These are phyloP conservation scores for Sporisorium exsertum DNA, from an alignment of 1,284 basidiomycete species.

Conservation along the genomic window DNA sequence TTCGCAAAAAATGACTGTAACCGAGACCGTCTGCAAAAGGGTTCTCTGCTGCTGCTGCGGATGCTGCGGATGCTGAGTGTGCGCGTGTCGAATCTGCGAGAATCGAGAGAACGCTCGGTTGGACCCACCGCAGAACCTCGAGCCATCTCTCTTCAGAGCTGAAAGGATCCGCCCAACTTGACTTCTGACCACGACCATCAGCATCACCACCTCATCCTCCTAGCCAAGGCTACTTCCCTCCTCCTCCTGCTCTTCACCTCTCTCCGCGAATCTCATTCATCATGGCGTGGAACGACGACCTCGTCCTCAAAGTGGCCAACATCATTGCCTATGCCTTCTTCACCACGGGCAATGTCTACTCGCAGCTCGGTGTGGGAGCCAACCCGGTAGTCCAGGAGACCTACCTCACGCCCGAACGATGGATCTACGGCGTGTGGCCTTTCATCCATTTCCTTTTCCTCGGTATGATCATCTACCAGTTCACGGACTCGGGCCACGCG, in stretches of 20 bases:
- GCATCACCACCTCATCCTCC: not conserved
- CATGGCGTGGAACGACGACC: constrained; percentile 57
- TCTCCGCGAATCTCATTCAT: constrained; percentile 5
- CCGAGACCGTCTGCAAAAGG: constrained; percentile 2
- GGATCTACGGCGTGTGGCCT: constrained; percentile 82
- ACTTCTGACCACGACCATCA: not conserved
- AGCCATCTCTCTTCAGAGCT: not conserved
- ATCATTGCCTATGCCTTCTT: constrained; percentile 82
- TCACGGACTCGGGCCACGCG: constrained; percentile 77
- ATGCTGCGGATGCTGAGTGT: constrained; percentile 7
- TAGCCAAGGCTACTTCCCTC: not conserved
- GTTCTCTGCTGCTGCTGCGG: not conserved
- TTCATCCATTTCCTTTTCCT: constrained; percentile 87
- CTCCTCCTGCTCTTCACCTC: not conserved
- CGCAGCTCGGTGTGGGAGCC: constrained; percentile 73
- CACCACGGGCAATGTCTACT: constrained; percentile 89
- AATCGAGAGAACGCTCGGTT: not conserved
- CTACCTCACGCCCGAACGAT: constrained; percentile 88
- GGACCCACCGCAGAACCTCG: not conserved
- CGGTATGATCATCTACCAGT: constrained; percentile 72
- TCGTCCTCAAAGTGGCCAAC: constrained; percentile 76
- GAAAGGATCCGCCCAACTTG: not conserved
- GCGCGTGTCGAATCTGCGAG: constrained; percentile 2
- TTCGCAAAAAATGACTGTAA: constrained; percentile 7
- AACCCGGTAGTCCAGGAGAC: constrained; percentile 73